Evolutionary conservation across 1,284 basidiomycete genomes (phyloP), one percentile per base, ranked within the genome.

Genomic region (Mycosarcoma maydis): DNA sequence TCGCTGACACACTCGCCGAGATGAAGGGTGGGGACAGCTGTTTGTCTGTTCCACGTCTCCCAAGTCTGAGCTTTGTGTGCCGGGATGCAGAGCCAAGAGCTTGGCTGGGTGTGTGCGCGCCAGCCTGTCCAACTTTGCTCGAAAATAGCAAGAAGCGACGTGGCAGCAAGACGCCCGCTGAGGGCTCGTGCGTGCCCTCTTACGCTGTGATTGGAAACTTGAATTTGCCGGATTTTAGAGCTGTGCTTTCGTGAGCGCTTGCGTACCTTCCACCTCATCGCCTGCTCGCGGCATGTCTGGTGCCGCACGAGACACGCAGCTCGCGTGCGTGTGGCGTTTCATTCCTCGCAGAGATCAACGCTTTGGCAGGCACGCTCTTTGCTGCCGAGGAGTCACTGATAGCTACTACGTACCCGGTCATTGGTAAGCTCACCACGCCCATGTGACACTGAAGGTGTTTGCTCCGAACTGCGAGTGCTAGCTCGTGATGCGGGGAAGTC

Each of bases 221-320:
- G 41, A 42, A 42, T 42, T 42, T 27, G 19, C 22, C 43, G 43
- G 43, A 45, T 45, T 45, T 45, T 45, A 45, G 43, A 45, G 42
- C 29, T 32, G 19, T 32, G 30, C 14, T n/a, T n/a, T 6, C 32
- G 8, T 34, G 6, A 34, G 32, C 6, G 19, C 36, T 37, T 37
- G 33, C 33, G n/a, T 26, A 22, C 29, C 47, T 49, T 49, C 47
- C 47, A 49, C 22, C 47, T 49, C 47, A 49, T 41, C 47, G 46
- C 19, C 30, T 4, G 11, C 11, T 22, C 30, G 13, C 27, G 22
- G 38, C 47, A 39, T 49, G 13, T n/a, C 37, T 22, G 27, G 16
- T 19, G 47, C 47, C 47, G 37, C 19, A n/a, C 47, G 14, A 49
- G 47, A 49, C 47, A 39, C 47, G 47, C 37, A 40, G 20, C 37